phyloP scores from a whole-genome alignment of 1,284 basidiomycete genomes.

The Tylopilus sp. region DNA sequence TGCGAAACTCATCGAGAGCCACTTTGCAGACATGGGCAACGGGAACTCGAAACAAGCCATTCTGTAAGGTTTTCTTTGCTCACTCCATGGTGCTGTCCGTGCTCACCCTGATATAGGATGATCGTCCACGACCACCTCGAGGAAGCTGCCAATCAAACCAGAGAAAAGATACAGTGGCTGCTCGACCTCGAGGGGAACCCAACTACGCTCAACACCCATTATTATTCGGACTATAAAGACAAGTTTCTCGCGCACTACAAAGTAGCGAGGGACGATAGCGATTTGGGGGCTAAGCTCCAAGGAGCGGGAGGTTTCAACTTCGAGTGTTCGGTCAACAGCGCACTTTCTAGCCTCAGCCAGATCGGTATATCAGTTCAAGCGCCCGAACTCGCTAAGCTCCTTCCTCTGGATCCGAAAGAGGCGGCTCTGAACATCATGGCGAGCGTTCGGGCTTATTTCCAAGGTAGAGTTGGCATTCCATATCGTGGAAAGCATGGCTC shows the following conservation, averaged over 20 bases:
- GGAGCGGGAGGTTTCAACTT: background rate
- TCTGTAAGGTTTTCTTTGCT: conserved; percentile 38
- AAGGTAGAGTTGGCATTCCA: conserved; percentile 41
- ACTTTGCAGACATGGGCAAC: conserved; percentile 52
- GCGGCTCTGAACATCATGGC: conserved; percentile 63
- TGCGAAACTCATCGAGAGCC: conserved; percentile 38
- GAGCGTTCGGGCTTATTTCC: conserved; percentile 66
- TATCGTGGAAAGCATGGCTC: background rate
- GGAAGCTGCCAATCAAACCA: conserved; percentile 37
- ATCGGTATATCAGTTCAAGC: conserved; percentile 43
- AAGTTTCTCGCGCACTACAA: conserved; percentile 54
- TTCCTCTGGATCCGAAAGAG: conserved; percentile 51
- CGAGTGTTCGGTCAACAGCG: conserved; percentile 21
- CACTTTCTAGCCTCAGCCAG: conserved; percentile 40
- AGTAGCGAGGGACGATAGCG: conserved; percentile 33
- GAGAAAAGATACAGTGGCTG: conserved; percentile 47
- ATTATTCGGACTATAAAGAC: conserved; percentile 50
- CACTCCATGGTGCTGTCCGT: background rate
- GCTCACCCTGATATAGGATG: conserved; percentile 31
- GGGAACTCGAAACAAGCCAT: conserved; percentile 50
- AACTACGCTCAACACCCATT: conserved; percentile 55
- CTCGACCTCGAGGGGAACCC: conserved; percentile 50
- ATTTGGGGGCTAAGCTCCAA: conserved; percentile 26
- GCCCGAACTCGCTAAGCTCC: conserved; percentile 47
- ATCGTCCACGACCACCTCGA: conserved; percentile 48